A percentile compares a stretch with the other conserved stretches of the same genome.
Conservation (phyloP, 1,284 basidiomycete species). For the Trichosporon faecale region DNA sequence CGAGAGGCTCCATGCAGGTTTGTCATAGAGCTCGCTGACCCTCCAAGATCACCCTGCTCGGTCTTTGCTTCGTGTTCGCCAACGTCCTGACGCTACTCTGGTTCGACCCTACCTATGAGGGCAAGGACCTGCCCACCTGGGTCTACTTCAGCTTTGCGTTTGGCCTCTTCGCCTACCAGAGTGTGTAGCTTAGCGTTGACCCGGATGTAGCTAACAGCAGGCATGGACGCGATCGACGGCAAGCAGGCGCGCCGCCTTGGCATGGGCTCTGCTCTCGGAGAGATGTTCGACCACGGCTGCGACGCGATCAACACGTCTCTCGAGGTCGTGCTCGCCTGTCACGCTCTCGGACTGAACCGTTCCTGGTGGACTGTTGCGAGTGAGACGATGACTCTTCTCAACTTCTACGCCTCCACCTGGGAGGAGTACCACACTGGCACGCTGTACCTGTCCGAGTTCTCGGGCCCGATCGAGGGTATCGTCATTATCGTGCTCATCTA, state of each 20-base stretch:
- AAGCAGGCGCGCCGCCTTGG: slow-evolving; percentile 93
- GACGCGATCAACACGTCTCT: slow-evolving; percentile 96
- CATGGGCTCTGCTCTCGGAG: slow-evolving; percentile 92
- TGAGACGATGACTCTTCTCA: slow-evolving; percentile 80
- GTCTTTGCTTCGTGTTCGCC: slow-evolving; percentile 73
- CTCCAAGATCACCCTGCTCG: slow-evolving; percentile 72
- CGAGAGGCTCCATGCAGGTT: background rate
- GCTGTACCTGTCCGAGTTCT: slow-evolving; percentile 87
- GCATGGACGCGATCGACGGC: slow-evolving; percentile 58
- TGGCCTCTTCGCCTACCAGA: slow-evolving; percentile 91
- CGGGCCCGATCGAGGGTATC: slow-evolving; percentile 95
- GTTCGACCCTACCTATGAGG: slow-evolving; percentile 73
- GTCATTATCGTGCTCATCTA: slow-evolving; percentile 79
- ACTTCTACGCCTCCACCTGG: slow-evolving; percentile 86
- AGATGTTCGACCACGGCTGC: slow-evolving; percentile 84
- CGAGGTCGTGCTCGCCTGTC: slow-evolving; percentile 74
- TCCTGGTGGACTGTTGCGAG: slow-evolving; percentile 95
- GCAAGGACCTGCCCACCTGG: slow-evolving; percentile 69
- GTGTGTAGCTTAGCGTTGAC: slow-evolving; percentile 71
- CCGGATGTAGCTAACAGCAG: slow-evolving; percentile 48
- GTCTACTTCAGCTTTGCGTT: slow-evolving; percentile 84
- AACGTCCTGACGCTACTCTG: slow-evolving; percentile 82
- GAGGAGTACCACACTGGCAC: slow-evolving; percentile 95
- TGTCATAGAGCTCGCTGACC: slow-evolving; percentile 3
- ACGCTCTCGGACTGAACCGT: slow-evolving; percentile 83